These are phyloP conservation scores for Globisporangium alternatum DNA, from an alignment of 352 stramenopile species.

Conservation along the genomic window DNA sequence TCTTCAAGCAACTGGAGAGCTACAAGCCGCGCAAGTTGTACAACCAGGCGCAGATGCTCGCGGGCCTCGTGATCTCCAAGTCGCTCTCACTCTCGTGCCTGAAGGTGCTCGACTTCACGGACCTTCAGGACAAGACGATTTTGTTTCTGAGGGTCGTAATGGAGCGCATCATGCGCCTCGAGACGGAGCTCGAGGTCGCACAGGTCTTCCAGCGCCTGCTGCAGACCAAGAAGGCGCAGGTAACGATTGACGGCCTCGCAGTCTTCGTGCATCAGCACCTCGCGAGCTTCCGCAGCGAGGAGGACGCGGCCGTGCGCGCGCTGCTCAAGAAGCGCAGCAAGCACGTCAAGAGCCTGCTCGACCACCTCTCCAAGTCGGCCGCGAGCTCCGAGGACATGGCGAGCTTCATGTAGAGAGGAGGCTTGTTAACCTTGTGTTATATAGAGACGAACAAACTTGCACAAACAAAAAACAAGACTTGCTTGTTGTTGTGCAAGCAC, in stretches of 20 bases:
- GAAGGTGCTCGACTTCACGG: conserved; percentile 93
- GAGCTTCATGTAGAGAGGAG: conserved; percentile 43
- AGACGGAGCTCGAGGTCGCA: conserved; percentile 61
- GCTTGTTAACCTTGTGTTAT: background rate
- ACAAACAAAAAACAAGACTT: background rate
- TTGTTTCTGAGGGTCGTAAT: conserved; percentile 89
- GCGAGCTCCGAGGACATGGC: conserved; percentile 39
- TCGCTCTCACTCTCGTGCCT: conserved; percentile 80
- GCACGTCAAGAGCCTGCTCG: conserved; percentile 62
- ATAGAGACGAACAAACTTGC: background rate
- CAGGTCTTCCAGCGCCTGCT: conserved; percentile 74
- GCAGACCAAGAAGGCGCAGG: conserved; percentile 75
- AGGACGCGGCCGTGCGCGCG: conserved; percentile 31
- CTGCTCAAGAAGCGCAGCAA: conserved; percentile 64
- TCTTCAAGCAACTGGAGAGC: conserved; percentile 91
- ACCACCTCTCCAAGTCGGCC: conserved; percentile 63
- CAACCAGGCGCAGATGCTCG: conserved; percentile 89
- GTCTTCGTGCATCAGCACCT: conserved; percentile 83
- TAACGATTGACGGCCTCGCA: conserved; percentile 73
- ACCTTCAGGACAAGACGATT: conserved; percentile 79
- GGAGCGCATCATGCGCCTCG: conserved; percentile 67
- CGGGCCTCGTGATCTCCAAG: conserved; percentile 59
- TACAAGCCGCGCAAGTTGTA: conserved; percentile 86
- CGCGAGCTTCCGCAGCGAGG: conserved; percentile 50
- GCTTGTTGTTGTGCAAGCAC: too few relatives aligned